Conservation (phyloP, 1,284 basidiomycete species). For the Pholiota adiposa region DNA sequence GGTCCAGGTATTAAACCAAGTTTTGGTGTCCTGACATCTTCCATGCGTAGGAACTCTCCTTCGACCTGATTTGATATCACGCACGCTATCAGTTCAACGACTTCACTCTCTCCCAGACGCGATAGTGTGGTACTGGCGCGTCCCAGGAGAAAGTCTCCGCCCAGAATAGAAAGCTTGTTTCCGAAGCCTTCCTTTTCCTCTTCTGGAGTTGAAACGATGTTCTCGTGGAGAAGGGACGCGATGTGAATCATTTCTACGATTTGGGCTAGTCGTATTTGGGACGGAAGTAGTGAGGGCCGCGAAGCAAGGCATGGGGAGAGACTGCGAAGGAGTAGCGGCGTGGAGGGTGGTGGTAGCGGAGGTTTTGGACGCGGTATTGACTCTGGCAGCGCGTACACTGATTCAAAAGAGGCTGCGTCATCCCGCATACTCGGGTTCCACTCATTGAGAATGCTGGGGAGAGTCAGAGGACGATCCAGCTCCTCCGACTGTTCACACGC, state of each 20-base stretch:
- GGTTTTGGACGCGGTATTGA: constrained; percentile 26
- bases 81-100: constrained; percentile 91
- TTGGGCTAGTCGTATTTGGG: constrained; percentile 91
- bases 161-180: constrained; percentile 95
- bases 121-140: constrained; percentile 89
- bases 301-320: constrained; percentile 38
- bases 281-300: constrained; percentile 64
- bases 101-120: constrained; percentile 85
- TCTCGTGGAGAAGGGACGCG: constrained; percentile 94
- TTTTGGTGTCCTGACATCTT: constrained; percentile 45
- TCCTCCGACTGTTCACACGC: constrained; percentile 57
- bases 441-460: constrained; percentile 81
- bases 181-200: constrained; percentile 67
- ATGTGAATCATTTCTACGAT: constrained; percentile 99
- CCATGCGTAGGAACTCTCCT: constrained; percentile 93
- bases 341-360: constrained; percentile 25
- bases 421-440: constrained; percentile 84
- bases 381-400: constrained; percentile 44
- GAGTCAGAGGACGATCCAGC: constrained; percentile 73
- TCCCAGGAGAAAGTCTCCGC: constrained; percentile 95
- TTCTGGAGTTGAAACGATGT: constrained; percentile 80
- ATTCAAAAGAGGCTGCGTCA: constrained; percentile 50
- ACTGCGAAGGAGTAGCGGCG: constrained; percentile 19
- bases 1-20: constrained; percentile 31
- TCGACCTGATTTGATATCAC: constrained; percentile 97